These are phyloP conservation scores for Pichia occidentalis DNA, from an alignment of 805 yeast genomes.

Conservation along the genomic window DNA sequence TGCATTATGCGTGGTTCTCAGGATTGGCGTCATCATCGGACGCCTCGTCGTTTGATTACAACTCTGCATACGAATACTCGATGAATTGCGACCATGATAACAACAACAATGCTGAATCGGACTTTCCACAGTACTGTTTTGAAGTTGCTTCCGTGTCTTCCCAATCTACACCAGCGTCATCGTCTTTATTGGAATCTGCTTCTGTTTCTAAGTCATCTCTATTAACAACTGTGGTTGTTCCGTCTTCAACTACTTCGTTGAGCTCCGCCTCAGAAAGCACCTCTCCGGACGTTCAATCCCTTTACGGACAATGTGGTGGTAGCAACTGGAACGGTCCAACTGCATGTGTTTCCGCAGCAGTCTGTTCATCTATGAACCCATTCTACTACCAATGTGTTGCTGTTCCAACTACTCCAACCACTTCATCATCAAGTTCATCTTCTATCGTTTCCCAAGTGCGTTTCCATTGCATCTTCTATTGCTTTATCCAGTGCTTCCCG, in stretches of 20 bases:
- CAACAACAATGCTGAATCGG: conserved; percentile 24
- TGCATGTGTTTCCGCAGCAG: conserved; percentile 18
- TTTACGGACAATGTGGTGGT: conserved; percentile 22
- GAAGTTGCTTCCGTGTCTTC: background rate
- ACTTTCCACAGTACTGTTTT: conserved; percentile 23
- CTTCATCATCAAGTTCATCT: no score
- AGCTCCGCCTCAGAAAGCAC: background rate
- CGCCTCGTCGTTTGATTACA: conserved; percentile 15
- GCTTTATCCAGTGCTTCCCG: no score
- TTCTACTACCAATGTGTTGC: conserved; percentile 21
- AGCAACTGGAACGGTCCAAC: conserved; percentile 15
- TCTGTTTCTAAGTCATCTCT: no score
- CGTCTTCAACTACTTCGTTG: conserved; percentile 6
- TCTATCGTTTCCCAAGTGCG: no score
- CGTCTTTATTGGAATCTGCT: conserved; percentile 1
- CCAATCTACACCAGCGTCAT: background rate
- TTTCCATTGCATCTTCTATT: no score
- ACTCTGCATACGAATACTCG: conserved; percentile 21
- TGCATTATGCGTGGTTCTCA: conserved; percentile 29
- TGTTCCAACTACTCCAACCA: conserved; percentile 12
- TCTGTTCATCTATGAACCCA: conserved; percentile 19
- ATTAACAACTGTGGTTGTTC: background rate
- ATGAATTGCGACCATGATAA: conserved; percentile 26
- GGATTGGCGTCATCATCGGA: conserved; percentile 16
- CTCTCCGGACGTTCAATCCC: no score